Percentiles rank a stretch among this genome's conserved stretches.
These are phyloP conservation scores for Starmerella apis DNA, from an alignment of 805 yeast species.

Conservation along the genomic window DNA sequence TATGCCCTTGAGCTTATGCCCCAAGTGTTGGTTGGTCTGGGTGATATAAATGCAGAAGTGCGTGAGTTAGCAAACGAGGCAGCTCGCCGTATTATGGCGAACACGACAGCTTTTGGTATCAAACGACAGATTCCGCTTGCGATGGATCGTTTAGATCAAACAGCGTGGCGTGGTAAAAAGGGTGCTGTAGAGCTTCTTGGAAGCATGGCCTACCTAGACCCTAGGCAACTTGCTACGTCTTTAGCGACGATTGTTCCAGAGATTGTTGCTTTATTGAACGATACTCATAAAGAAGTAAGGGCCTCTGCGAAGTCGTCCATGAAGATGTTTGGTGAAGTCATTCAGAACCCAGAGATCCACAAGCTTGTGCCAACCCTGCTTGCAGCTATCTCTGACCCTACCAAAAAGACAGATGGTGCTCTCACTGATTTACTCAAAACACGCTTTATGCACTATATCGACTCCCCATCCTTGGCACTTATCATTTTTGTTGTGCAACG, in stretches of 20 bases:
- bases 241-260: constrained; percentile 88
- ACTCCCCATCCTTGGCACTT: constrained; percentile 93
- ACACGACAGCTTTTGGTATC: constrained; percentile 86
- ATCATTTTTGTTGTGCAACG: constrained; percentile 90
- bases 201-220: constrained; percentile 95
- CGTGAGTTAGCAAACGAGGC: constrained; percentile 83
- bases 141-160: constrained; percentile 70
- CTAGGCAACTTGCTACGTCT: constrained; percentile 82
- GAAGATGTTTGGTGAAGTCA: constrained; percentile 91
- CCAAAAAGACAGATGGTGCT: constrained; percentile 78
- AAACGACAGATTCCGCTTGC: constrained; percentile 86
- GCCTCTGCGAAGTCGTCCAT: constrained; percentile 86
- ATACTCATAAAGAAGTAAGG: constrained; percentile 92
- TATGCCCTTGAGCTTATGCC: constrained; percentile 85
- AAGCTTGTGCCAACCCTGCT: constrained; percentile 75
- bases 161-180: constrained; percentile 91
- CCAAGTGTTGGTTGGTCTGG: constrained; percentile 63
- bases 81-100: constrained; percentile 76
- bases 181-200: constrained; percentile 95
- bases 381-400: constrained; percentile 92
- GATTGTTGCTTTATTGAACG: constrained; percentile 87
- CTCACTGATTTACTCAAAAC: constrained; percentile 77
- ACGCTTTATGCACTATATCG: constrained; percentile 93
- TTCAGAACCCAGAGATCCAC: constrained; percentile 93
- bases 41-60: constrained; percentile 76